Evolutionary conservation across 2,329 filamentous ascomycete species (phyloP).

Genomic region (Paraphaeosphaeria sporulosa): DNA sequence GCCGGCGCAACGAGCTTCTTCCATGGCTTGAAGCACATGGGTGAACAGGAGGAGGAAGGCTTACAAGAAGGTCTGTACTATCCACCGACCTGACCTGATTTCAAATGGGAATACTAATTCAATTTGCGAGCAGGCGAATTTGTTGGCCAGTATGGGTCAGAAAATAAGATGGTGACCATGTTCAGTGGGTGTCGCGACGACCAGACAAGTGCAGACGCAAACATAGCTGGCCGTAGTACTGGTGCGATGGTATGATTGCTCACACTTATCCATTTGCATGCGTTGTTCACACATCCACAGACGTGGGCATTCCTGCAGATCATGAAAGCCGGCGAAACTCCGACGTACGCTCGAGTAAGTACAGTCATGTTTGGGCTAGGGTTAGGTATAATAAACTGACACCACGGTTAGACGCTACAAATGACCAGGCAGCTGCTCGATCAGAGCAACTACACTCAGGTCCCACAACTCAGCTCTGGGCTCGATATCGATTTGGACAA

Average conservation of each 20-base stretch:
- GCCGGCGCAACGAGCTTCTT: conserved; percentile 64
- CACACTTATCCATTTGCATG: not conserved
- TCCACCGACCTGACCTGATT: no score
- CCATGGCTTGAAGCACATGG: conserved; percentile 58
- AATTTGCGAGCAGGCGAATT: conserved; percentile 30
- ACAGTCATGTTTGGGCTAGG: not conserved
- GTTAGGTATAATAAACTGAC: not conserved
- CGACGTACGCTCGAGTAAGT: conserved; percentile 52
- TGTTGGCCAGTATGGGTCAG: conserved; percentile 54
- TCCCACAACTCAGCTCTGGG: conserved; percentile 55
- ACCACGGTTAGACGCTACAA: conserved; percentile 42
- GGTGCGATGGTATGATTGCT: conserved; percentile 51
- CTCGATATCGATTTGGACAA: conserved; percentile 53
- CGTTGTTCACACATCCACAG: conserved; percentile 6
- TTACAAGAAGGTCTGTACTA: conserved; percentile 34
- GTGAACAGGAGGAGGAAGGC: conserved; percentile 54
- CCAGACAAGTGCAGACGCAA: conserved; percentile 59
- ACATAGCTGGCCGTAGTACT: conserved; percentile 53
- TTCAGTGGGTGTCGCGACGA: conserved; percentile 60
- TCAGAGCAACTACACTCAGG: conserved; percentile 52
- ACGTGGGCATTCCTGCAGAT: conserved; percentile 57
- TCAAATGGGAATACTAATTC: not conserved
- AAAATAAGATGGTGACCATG: conserved; percentile 60
- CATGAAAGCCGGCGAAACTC: conserved; percentile 48
- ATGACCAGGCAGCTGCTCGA: conserved; percentile 50